phyloP scores from a whole-genome alignment of 768 basidiomycete species.

The Calocybe gangraenosa region DNA sequence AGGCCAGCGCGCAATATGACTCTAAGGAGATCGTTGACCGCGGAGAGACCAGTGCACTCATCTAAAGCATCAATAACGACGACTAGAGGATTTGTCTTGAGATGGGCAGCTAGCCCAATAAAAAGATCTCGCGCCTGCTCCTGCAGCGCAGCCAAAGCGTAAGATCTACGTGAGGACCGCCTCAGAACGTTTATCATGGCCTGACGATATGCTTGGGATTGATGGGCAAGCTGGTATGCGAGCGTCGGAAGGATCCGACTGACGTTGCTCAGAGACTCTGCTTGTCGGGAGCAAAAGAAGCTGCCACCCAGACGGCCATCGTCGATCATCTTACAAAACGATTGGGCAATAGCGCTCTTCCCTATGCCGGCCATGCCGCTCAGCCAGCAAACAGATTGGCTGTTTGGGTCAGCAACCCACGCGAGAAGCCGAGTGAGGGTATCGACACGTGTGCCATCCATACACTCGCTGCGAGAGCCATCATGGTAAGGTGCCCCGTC shows the following conservation, averaged over 20 bases:
- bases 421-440: slow-evolving; percentile 10
- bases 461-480: neutral
- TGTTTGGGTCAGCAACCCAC: slow-evolving; percentile 8
- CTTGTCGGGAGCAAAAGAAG: slow-evolving; percentile 5
- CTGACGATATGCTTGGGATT: neutral
- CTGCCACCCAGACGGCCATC: slow-evolving; percentile 6
- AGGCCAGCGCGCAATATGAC: no score
- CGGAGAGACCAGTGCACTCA: neutral
- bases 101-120: neutral
- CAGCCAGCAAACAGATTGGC: slow-evolving; percentile 16
- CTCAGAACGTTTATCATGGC: neutral
- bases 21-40: no score
- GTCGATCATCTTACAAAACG: slow-evolving; percentile 8
- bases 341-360: slow-evolving; percentile 19
- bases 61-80: slow-evolving; percentile 6
- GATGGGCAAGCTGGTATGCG: slow-evolving; percentile 3
- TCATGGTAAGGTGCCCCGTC: no score
- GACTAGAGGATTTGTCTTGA: neutral
- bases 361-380: slow-evolving; percentile 19
- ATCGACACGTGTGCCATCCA: slow-evolving; percentile 4
- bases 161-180: neutral
- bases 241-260: neutral
- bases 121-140: neutral
- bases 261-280: neutral
- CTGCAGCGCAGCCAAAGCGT: neutral